Base-by-base conservation (phyloP, 148 eudicot species). In the Diospyros lotus region DNA sequence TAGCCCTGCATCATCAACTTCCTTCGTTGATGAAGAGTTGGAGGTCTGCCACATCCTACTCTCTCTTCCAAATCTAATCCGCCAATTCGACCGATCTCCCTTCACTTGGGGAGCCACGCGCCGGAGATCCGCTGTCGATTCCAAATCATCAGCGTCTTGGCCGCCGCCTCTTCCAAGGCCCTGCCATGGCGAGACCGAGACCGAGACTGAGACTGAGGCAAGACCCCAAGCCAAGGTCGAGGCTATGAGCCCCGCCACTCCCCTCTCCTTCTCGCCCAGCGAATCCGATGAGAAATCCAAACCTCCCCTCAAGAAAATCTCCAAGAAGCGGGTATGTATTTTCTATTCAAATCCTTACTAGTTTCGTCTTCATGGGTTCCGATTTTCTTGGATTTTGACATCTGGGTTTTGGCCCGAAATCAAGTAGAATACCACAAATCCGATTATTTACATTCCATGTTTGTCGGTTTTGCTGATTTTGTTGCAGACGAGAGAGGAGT, bases 401-500 rank as follows among this genome's bases (percentile, higher is more conserved):
- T 50, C 43, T 51, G 43, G 11, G 50, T 12, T 12, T 12, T 11
- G 28, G 55, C 54, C n/a, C 71, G 28, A 58, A 10, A 17, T 68
- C 4, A 9, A 11, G 11, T 43, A 4, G 4, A 12, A 2, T 40
- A 45, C 7, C 2, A 42, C 63, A 0, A 62, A 5, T 63, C 4
- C 42, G 43, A 65, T 64, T 17, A 15, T 55, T 5, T 18, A 28
- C 18, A 41, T 56, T 40, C 40, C 3, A 17, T 64, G 0, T 2
- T 61, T 73, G 39, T 11, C 46, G 44, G 1, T 61, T 3, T 52
- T 61, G 63, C 14, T 70, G 60, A 1, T 64, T 76, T 54, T 28
- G 28, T 28, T 82, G 66, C 82, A 83, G 86, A 48, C 73, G 48
- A 79, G 61, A 56, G 78, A 79, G 65, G 78, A 83, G 56, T 83